Percentiles rank a stretch among this genome's conserved stretches.
Conservation (phyloP, 495 filamentous ascomycete species). For the Mycothermus thermophilus region DNA sequence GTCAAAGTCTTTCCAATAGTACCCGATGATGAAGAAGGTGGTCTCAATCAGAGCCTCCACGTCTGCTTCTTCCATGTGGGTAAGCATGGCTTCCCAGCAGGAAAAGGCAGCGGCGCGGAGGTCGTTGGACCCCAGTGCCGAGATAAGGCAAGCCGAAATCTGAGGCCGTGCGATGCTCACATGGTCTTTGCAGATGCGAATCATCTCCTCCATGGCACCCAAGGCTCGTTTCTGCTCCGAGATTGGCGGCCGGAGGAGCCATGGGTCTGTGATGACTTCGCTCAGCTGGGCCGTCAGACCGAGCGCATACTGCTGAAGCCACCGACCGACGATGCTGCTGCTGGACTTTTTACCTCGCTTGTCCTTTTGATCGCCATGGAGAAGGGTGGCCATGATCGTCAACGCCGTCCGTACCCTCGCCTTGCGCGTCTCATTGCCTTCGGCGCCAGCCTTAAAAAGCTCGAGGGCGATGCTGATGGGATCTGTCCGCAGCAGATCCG, state of each 20-base stretch:
- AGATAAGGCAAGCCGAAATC: constrained; percentile 79
- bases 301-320: constrained; percentile 72
- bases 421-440: constrained; percentile 48
- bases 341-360: constrained; percentile 39
- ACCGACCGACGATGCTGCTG: constrained; percentile 57
- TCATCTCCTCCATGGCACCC: constrained; percentile 76
- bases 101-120: constrained; percentile 65
- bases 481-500: constrained; percentile 58
- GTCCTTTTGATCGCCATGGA: constrained; percentile 34
- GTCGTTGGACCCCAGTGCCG: constrained; percentile 57
- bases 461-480: constrained; percentile 63
- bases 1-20: constrained; percentile 61
- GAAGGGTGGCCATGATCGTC: constrained; percentile 49
- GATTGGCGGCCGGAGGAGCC: constrained; percentile 32
- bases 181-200: constrained; percentile 53
- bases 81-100: constrained; percentile 71
- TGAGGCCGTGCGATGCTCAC: constrained; percentile 66
- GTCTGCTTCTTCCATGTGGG: constrained; percentile 58
- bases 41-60: constrained; percentile 67
- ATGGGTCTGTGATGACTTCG: constrained; percentile 62
- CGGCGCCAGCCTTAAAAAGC: constrained; percentile 68
- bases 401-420: constrained; percentile 43
- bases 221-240: constrained; percentile 63
- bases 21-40: constrained; percentile 73
- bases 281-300: constrained; percentile 78